phyloP scores from a whole-genome alignment of 1,139 yeast genomes.

The Geotrichum australiense region DNA sequence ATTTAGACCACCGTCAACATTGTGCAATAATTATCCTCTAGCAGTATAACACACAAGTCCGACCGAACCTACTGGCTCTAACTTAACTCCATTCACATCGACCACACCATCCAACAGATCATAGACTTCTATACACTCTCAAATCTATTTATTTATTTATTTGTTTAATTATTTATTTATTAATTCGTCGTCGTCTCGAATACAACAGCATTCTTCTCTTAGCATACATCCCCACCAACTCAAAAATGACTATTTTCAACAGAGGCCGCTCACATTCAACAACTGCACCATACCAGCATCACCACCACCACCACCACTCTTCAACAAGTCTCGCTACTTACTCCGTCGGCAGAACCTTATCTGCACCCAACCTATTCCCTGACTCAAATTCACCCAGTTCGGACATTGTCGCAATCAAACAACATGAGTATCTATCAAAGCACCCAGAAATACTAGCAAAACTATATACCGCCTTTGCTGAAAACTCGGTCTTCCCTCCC shows the following conservation, averaged over 20 bases:
- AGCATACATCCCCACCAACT: background rate
- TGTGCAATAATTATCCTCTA: too few relatives aligned
- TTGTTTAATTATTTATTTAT: too few relatives aligned
- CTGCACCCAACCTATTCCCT: conserved; percentile 7
- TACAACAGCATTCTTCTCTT: background rate
- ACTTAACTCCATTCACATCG: too few relatives aligned
- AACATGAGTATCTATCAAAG: conserved; percentile 5
- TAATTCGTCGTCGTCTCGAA: too few relatives aligned
- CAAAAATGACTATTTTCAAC: conserved; percentile 8
- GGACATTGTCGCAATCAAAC: conserved; percentile 1
- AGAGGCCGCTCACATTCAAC: conserved; percentile 13
- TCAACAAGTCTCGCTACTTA: too few relatives aligned
- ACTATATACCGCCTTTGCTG: conserved; percentile 11
- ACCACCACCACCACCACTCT: background rate
- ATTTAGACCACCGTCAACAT: too few relatives aligned
- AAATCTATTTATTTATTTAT: too few relatives aligned
- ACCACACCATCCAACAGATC: too few relatives aligned
- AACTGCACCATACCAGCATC: conserved; percentile 7
- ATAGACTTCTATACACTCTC: too few relatives aligned
- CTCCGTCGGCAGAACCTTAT: conserved; percentile 7
- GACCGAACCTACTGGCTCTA: too few relatives aligned
- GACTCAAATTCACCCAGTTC: background rate
- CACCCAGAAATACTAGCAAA: conserved; percentile 12
- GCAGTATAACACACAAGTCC: too few relatives aligned
- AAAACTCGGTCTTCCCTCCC: conserved; percentile 23